These are phyloP conservation scores for Begonia fuchsioides DNA, from an alignment of 306 rosid species.

Conservation along the genomic window DNA sequence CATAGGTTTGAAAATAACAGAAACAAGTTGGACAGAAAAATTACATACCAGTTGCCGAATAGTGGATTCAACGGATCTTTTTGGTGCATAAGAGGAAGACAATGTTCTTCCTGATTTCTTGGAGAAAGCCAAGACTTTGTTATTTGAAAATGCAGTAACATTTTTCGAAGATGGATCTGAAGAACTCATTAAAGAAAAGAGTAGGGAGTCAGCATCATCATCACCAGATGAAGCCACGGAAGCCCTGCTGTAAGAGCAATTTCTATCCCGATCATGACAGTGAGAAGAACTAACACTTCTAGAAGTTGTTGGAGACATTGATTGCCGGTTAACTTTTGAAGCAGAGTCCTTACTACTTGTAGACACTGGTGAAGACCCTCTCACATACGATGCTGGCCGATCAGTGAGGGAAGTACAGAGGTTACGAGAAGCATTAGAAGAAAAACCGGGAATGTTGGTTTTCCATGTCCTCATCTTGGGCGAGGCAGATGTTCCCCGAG, in stretches of 20 bases:
- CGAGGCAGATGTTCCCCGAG: slow-evolving; percentile 67
- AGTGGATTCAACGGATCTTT: slow-evolving; percentile 62
- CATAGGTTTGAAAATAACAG: not conserved
- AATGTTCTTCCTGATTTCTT: slow-evolving; percentile 39
- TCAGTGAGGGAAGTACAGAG: slow-evolving; percentile 74
- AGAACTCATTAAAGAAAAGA: slow-evolving; percentile 44
- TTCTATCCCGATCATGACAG: slow-evolving; percentile 64
- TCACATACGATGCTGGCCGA: slow-evolving; percentile 68
- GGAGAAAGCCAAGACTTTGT: slow-evolving; percentile 36
- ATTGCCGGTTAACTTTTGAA: slow-evolving; percentile 43
- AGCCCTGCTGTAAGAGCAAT: slow-evolving; percentile 67
- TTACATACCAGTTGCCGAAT: slow-evolving; percentile 54
- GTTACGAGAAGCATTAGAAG: slow-evolving; percentile 74
- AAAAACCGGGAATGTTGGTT: slow-evolving; percentile 73
- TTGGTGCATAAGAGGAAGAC: slow-evolving; percentile 57
- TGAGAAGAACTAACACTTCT: slow-evolving; percentile 56
- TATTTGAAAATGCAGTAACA: slow-evolving; percentile 32
- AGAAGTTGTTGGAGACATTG: slow-evolving; percentile 71
- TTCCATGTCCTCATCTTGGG: slow-evolving; percentile 86
- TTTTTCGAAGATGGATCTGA: slow-evolving; percentile 43
- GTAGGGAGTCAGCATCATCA: slow-evolving; percentile 68
- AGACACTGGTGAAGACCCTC: slow-evolving; percentile 83
- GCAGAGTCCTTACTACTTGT: slow-evolving; percentile 48
- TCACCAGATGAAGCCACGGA: slow-evolving; percentile 72
- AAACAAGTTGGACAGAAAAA: not conserved